Evolutionary conservation across 495 filamentous ascomycete genomes (phyloP), one percentile per base, ranked within the genome.

Genomic region (Xylaria bambusicola): DNA sequence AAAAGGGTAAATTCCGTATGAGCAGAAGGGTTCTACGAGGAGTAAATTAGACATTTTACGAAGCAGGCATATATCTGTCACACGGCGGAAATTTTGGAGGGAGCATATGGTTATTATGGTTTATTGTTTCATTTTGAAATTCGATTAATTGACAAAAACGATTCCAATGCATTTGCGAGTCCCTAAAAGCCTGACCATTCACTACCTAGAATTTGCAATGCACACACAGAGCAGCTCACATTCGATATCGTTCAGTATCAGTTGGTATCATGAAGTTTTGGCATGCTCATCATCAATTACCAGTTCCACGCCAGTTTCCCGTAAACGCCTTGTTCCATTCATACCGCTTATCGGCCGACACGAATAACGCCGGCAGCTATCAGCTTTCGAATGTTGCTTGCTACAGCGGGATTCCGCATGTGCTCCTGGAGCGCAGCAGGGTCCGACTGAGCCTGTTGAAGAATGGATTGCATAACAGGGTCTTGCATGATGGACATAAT

Each of bases 391-490:
- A 98, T 89, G 80, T 96, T 93, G 60, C 81, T 83, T 53, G 86
- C 82, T 61, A 98, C 89, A 61, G 80, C 82, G 7, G 88, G 80
- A 77, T 97, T 98, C 81, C 88, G 90, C 91, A 98, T 96, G 76
- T 99, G 94, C 67, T 98, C 93, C 63, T 92, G 87, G 65, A 99
- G 80, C 23, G 95, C 93, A 21, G 87, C 87, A 3, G 94, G 94
- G 71, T 98, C 91, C 46, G 85, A 86, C 80, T 98, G 97, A 48
- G 94, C 94, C 77, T 97, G 92, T 72, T 94, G 90, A 38, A 98
- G 85, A 64, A 98, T 98, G 69, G 88, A 90, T 74, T 98, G 91
- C 95, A 98, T 98, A 67, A 98, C 86, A 4, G 94, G 94, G 68
- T 98, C 95, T 71, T 89, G 85, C 70, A 97, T 88, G 69, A 98